A percentile compares a stretch with the other conserved stretches of the same genome.
Evolutionary conservation across 2,329 filamentous ascomycete species (phyloP).

Genomic region (Magnaporthiopsis rhizophila): DNA sequence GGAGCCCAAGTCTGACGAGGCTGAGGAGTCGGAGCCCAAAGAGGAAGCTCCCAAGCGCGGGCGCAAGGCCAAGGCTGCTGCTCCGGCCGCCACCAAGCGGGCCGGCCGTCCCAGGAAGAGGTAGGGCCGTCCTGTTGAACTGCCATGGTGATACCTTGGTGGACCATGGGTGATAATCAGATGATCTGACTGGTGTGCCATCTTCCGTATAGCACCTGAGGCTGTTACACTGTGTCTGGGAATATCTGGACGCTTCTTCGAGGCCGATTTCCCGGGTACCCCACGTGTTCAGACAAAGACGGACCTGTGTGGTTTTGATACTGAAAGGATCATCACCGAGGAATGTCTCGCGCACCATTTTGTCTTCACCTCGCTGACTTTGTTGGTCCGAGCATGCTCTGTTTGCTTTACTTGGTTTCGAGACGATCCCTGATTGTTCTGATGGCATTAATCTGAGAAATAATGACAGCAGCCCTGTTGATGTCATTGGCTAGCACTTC

Average conservation of each 20-base stretch:
- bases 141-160: background rate
- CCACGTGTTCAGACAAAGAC: background rate
- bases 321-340: background rate
- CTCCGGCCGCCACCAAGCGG: background rate
- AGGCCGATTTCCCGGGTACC: background rate
- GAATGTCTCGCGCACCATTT: background rate
- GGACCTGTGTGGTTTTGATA: background rate
- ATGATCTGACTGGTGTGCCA: background rate
- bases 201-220: background rate
- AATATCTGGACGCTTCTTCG: background rate
- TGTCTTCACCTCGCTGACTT: background rate
- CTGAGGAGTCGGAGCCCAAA: background rate
- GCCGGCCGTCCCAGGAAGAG: constrained; percentile 2
- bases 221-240: background rate
- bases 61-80: constrained; percentile 2
- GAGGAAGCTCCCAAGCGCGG: constrained; percentile 2
- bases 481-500: background rate
- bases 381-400: background rate
- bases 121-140: background rate
- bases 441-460: background rate
- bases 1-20: background rate
- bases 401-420: background rate
- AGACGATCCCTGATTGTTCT: background rate
- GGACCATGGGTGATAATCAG: background rate
- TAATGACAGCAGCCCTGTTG: background rate